Percentiles rank a stretch among this genome's conserved stretches.
phyloP scores from a whole-genome alignment of 2,329 filamentous ascomycete species.

The Ophiostoma fasciatum region DNA sequence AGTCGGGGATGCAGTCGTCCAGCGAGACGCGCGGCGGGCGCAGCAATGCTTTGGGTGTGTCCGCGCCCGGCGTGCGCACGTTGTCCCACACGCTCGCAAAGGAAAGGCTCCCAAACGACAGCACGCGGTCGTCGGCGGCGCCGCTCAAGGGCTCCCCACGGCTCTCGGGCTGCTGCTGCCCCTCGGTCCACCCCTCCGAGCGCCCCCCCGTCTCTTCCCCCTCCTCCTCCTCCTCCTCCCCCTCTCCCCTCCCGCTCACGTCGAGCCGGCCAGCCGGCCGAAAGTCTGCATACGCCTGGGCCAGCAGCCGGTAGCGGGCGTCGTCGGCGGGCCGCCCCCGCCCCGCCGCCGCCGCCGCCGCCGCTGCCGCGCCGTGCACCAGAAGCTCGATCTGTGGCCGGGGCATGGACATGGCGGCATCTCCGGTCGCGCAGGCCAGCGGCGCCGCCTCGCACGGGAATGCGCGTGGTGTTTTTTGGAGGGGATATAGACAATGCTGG shows the following conservation, averaged over 20 bases:
- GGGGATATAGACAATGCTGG: no score
- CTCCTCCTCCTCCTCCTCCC: no score
- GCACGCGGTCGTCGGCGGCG: not conserved
- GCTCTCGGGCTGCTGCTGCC: not conserved
- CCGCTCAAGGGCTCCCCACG: no score
- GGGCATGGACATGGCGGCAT: conserved; percentile 10
- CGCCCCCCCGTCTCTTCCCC: no score
- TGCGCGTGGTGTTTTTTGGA: no score
- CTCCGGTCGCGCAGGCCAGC: no score
- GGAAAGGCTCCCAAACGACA: conserved; percentile 16
- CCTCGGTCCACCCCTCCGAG: no score
- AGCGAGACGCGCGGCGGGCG: conserved; percentile 4
- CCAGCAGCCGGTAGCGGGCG: conserved; percentile 31
- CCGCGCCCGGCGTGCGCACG: conserved; percentile 19
- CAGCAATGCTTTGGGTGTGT: conserved; percentile 17
- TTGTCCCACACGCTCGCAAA: conserved; percentile 19
- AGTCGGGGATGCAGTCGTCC: conserved; percentile 33
- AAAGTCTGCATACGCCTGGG: conserved; percentile 36
- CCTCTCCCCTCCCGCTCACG: not conserved
- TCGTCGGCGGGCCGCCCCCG: conserved; percentile 32
- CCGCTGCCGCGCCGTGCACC: conserved; percentile 40
- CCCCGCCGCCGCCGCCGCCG: no score
- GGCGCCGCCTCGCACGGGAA: no score
- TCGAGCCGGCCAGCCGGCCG: conserved; percentile 14
- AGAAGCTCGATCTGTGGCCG: conserved; percentile 34